Conservation (phyloP, 2,329 filamentous ascomycete genomes). For the Calonectria multiphialidica region DNA sequence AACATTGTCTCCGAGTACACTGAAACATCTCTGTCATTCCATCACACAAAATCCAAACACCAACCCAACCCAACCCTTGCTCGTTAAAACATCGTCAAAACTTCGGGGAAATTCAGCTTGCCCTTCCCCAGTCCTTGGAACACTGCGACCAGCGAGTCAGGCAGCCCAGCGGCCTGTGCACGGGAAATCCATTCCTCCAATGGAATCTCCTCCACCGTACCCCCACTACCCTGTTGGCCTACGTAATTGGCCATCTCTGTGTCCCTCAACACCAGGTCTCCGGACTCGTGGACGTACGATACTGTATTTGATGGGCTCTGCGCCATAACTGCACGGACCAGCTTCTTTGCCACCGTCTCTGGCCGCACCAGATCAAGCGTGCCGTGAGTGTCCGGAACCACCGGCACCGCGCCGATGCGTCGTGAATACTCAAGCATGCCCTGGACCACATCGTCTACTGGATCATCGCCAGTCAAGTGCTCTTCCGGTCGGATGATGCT, state of each 20-base stretch:
- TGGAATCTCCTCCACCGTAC: not conserved
- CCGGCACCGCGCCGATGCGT: not conserved
- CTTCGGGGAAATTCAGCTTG: not conserved
- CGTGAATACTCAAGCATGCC: not conserved
- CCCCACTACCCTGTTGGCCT: not conserved
- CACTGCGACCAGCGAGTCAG: not conserved
- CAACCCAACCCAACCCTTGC: not conserved
- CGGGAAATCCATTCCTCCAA: conserved; percentile 12
- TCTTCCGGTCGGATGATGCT: not conserved
- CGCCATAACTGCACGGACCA: not conserved
- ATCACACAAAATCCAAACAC: not conserved
- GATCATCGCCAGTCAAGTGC: not conserved
- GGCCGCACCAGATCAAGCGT: not conserved
- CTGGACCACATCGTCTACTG: conserved; percentile 1
- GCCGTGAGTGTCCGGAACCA: not conserved
- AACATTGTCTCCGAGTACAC: too few species aligned
- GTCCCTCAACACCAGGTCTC: not conserved
- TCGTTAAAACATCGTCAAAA: not conserved
- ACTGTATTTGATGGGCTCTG: not conserved
- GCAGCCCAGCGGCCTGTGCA: not conserved
- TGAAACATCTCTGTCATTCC: too few species aligned
- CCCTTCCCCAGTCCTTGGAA: not conserved
- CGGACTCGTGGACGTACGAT: not conserved
- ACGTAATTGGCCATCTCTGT: conserved; percentile 4
- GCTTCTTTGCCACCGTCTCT: not conserved